Percentiles rank a stretch among this genome's conserved stretches.
Conservation (phyloP, 2,329 filamentous ascomycete species). For the Aspergillus sp. region DNA sequence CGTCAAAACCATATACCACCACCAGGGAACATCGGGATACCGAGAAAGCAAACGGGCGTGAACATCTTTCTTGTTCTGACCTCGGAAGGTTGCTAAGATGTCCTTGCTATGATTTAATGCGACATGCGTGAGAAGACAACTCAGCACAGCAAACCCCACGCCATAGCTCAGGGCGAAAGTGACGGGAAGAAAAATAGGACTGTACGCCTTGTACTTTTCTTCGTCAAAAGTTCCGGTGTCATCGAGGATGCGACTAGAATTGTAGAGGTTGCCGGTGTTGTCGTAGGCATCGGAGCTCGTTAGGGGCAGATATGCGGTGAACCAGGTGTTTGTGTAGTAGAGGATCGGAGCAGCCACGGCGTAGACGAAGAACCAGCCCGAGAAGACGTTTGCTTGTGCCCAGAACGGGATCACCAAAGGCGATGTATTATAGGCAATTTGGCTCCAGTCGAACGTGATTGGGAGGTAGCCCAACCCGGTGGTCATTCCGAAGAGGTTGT, state of each 20-base stretch:
- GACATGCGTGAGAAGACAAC: slow-evolving; percentile 44
- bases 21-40: slow-evolving; percentile 43
- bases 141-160: slow-evolving; percentile 62
- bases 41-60: slow-evolving; percentile 41
- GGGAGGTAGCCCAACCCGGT: slow-evolving; percentile 31
- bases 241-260: slow-evolving; percentile 58
- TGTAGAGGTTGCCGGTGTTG: slow-evolving; percentile 59
- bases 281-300: slow-evolving; percentile 59
- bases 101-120: slow-evolving; percentile 30
- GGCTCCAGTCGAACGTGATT: slow-evolving; percentile 35
- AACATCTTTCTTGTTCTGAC: slow-evolving; percentile 41
- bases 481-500: slow-evolving; percentile 45
- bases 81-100: slow-evolving; percentile 26
- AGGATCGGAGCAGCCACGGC: slow-evolving; percentile 31
- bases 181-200: slow-evolving; percentile 60
- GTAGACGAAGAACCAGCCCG: slow-evolving; percentile 24
- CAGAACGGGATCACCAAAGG: slow-evolving; percentile 28
- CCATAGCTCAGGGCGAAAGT: slow-evolving; percentile 57
- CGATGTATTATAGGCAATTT: slow-evolving; percentile 33
- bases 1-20: slow-evolving; percentile 36
- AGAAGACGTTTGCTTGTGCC: slow-evolving; percentile 35
- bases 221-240: slow-evolving; percentile 55
- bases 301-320: slow-evolving; percentile 58
- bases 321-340: slow-evolving; percentile 51
- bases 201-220: slow-evolving; percentile 61